Conservation (phyloP, 306 rosid genomes). For the Fagus crenata region DNA sequence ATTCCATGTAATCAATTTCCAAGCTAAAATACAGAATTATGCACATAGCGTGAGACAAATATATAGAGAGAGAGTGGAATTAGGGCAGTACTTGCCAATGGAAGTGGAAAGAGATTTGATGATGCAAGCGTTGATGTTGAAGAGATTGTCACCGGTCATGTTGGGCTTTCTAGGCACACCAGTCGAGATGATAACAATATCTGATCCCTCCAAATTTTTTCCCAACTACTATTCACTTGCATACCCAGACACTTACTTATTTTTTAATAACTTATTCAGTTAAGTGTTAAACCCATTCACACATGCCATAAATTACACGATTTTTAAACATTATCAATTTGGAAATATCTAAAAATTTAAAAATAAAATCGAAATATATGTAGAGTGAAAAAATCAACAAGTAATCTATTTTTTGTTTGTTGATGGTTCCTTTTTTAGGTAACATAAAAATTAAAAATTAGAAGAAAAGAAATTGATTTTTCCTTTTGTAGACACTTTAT, state of each 20-base stretch:
- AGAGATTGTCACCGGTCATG: constrained; percentile 99
- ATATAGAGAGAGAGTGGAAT: constrained; percentile 47
- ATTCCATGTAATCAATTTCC: not conserved
- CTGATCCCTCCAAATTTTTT: constrained; percentile 83
- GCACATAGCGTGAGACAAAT: too few relatives aligned
- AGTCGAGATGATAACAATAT: constrained; percentile 86
- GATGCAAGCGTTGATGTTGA: constrained; percentile 92
- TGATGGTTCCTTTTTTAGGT: too few relatives aligned
- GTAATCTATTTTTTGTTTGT: too few relatives aligned
- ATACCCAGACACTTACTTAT: constrained; percentile 63
- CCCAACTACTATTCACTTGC: constrained; percentile 71
- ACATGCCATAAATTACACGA: not conserved
- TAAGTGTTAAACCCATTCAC: not conserved
- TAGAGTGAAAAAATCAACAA: too few relatives aligned
- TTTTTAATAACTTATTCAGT: not conserved
- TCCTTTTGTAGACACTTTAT: too few relatives aligned
- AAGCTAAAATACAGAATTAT: not conserved
- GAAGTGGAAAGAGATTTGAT: constrained; percentile 68
- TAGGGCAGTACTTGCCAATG: constrained; percentile 79
- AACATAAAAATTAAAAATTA: too few relatives aligned
- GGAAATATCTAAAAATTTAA: too few relatives aligned
- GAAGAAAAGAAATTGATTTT: too few relatives aligned
- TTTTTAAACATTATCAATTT: too few relatives aligned
- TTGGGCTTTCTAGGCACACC: constrained; percentile 99
- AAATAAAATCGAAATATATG: too few relatives aligned